Evolutionary conservation across 352 stramenopile genomes (phyloP).

Genomic region (Pythium utonaiense): DNA sequence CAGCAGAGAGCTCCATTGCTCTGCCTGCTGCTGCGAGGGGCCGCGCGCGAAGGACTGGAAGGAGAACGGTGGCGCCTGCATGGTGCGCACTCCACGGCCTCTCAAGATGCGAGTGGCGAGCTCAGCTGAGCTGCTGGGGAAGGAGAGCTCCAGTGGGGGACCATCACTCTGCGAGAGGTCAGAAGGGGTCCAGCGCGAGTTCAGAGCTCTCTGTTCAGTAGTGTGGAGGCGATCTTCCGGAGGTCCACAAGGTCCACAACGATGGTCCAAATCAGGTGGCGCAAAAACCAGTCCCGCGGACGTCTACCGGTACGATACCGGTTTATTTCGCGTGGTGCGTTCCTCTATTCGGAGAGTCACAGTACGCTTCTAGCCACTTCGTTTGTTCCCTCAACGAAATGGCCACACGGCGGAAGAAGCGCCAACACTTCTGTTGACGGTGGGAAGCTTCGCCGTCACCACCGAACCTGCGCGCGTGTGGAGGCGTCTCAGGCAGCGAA

Average conservation of each 20-base stretch:
- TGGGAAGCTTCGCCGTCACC: neutral
- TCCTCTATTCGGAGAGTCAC: neutral
- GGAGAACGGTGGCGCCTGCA: neutral
- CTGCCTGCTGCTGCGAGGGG: neutral
- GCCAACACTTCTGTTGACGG: neutral
- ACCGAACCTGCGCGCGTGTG: too few relatives aligned
- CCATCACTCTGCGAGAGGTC: neutral
- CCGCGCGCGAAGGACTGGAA: neutral
- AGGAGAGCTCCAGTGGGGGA: neutral
- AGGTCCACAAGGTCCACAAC: neutral
- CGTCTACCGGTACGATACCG: neutral
- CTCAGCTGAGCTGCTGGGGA: neutral
- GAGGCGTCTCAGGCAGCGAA: too few relatives aligned
- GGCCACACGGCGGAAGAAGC: neutral
- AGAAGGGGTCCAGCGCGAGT: too few relatives aligned
- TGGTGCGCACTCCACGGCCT: neutral
- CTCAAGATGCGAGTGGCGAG: neutral
- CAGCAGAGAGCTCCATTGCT: neutral
- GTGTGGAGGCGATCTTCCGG: too few relatives aligned
- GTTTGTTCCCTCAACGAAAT: conserved; percentile 8
- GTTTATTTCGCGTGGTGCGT: too few relatives aligned
- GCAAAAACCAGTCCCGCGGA: too few relatives aligned
- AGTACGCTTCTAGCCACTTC: conserved; percentile 5
- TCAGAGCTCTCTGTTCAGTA: too few relatives aligned
- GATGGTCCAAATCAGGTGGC: neutral